Base-by-base conservation (phyloP, 192 early-diverging fungal species). In the Phycomyces blakesleeanus region DNA sequence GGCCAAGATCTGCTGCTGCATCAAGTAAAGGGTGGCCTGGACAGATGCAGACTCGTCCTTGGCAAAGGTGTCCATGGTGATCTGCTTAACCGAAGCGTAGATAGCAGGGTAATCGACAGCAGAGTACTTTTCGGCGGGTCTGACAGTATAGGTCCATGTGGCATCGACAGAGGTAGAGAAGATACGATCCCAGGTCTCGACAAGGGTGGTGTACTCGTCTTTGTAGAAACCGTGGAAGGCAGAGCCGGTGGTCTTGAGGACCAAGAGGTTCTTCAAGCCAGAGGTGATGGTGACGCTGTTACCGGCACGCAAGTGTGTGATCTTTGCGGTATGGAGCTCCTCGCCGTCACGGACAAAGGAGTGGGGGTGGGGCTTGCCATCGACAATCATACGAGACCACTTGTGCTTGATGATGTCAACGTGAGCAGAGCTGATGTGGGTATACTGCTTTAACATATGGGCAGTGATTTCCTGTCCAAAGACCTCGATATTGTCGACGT, bases 201-300 rank as follows among this genome's bases (percentile, higher is more conserved):
- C 76, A 60, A 92, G 74, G 7, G 91, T 91, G 51, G 89, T 84
- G 74, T 85, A 85, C 65, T 90, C 80, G 61, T 90, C 88, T 58
- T 79, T 78, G 68, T 85, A 81, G 71, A 89, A 92, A 40, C 84
- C 81, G 42, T 80, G 77, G 72, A 92, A 92, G 57, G 88, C 76
- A 16, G 91, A 92, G 55, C 89, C 89, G 25, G 91, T 92, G 44
- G 91, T 89, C 80, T 92, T 92, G 55, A 92, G 82, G 29, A 92
- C 87, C 54, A 87, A 72, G n/a, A 92, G 68, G 24, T 86, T 85
- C 55, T 76, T 76, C 57, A 92, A 79, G 10, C 89, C 89, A 37
- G 89, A 91, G 59, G 75, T 79, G 61, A 89, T 70, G 24, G 59
- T 60, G 12, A 82, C 73, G 15, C 64, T 63, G 55, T 75, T 55